A percentile compares a stretch with the other conserved stretches of the same genome.
These are phyloP conservation scores for Microcera coccophila DNA, from an alignment of 2,329 filamentous ascomycete species.

Conservation along the genomic window DNA sequence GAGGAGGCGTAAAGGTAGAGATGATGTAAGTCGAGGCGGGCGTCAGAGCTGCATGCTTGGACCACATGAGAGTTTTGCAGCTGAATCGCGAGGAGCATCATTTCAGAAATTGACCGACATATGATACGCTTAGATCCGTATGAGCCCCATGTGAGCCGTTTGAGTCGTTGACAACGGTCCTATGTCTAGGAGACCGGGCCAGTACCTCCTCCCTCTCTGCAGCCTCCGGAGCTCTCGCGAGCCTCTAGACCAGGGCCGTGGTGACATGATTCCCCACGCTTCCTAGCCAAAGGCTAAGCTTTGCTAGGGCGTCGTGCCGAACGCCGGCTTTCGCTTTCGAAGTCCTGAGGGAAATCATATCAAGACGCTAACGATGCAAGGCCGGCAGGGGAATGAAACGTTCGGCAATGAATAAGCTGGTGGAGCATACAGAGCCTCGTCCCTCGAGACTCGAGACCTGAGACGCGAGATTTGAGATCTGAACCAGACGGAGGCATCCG, in stretches of 20 bases:
- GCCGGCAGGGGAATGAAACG: conserved; percentile 13
- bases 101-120: neutral
- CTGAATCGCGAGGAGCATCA: neutral
- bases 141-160: too few species aligned
- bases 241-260: conserved; percentile 2
- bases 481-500: too few species aligned
- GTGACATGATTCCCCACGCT: conserved; percentile 21
- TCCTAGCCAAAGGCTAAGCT: conserved; percentile 20
- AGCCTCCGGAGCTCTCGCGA: neutral
- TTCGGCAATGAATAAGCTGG: conserved; percentile 1
- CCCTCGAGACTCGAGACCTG: too few species aligned
- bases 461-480: too few species aligned
- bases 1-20: neutral
- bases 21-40: neutral
- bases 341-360: conserved; percentile 19
- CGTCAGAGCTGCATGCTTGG: neutral
- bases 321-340: conserved; percentile 17
- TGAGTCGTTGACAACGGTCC: conserved; percentile 6
- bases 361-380: conserved; percentile 18
- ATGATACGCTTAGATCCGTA: neutral
- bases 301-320: conserved; percentile 16
- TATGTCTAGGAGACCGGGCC: conserved; percentile 9
- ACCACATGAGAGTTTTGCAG: neutral
- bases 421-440: too few species aligned
- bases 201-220: conserved; percentile 3